These are phyloP conservation scores for Viola odorata DNA, from an alignment of 345 rosid genomes.

Conservation along the genomic window DNA sequence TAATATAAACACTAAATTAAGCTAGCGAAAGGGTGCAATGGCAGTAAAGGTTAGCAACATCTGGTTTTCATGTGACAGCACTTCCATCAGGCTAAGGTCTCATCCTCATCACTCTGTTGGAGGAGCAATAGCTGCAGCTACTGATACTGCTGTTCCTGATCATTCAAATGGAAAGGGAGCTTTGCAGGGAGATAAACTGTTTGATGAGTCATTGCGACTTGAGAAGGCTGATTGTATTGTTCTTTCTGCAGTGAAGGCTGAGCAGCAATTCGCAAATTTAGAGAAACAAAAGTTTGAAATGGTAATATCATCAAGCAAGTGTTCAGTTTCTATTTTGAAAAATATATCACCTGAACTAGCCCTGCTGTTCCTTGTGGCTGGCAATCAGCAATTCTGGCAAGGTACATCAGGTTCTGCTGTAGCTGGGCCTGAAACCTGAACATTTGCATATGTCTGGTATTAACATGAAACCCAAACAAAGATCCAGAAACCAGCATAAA, in stretches of 20 bases:
- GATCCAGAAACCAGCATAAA: neutral
- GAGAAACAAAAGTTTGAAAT: too few species aligned
- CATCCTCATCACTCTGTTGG: conserved; percentile 15
- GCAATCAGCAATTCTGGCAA: conserved; percentile 35
- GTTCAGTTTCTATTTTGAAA: neutral
- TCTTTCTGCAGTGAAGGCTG: conserved; percentile 20
- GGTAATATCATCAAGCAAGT: neutral
- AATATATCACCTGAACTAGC: conserved; percentile 18
- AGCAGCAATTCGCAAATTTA: conserved; percentile 10
- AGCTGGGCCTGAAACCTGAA: conserved; percentile 36
- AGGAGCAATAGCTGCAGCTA: conserved; percentile 23
- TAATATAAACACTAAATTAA: too few species aligned
- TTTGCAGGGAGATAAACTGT: conserved; percentile 8
- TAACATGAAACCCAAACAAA: neutral
- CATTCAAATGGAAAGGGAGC: conserved; percentile 16
- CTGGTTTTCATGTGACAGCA: conserved; percentile 5
- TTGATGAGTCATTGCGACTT: conserved; percentile 24
- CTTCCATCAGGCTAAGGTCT: conserved; percentile 8
- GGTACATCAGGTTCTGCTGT: conserved; percentile 35
- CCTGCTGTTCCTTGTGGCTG: conserved; percentile 24
- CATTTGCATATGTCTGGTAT: neutral
- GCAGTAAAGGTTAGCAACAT: neutral
- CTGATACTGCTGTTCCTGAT: conserved; percentile 18
- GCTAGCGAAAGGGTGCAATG: too few species aligned
- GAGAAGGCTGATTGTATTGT: conserved; percentile 22